Conservation (phyloP, 2,329 filamentous ascomycete genomes). For the Neofusicoccum parvum region DNA sequence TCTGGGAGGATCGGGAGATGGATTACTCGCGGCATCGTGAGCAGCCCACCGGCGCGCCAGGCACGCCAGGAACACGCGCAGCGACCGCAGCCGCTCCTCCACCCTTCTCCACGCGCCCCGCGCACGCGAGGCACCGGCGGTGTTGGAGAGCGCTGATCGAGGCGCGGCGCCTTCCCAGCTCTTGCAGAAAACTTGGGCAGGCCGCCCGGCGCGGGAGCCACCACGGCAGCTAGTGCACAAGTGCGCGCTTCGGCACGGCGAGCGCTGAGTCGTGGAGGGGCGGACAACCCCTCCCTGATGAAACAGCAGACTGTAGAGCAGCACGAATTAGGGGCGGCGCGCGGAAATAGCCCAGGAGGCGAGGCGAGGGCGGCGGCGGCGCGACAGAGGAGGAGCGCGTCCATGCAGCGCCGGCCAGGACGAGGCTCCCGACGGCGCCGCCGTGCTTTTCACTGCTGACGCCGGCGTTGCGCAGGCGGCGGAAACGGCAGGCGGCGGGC, state of each 20-base stretch:
- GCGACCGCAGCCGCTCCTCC: background rate
- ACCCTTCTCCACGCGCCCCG: slow-evolving; percentile 14
- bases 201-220: background rate
- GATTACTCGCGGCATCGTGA: slow-evolving; percentile 5
- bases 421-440: background rate
- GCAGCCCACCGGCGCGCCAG: background rate
- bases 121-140: slow-evolving; percentile 7
- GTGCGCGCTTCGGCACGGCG: background rate
- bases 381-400: background rate
- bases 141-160: slow-evolving; percentile 5
- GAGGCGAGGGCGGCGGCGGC: background rate
- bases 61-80: background rate
- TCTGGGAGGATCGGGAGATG: background rate
- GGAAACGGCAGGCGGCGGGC: background rate
- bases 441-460: background rate
- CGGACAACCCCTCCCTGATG: slow-evolving; percentile 2
- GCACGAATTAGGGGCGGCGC: slow-evolving; percentile 2
- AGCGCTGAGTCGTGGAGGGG: slow-evolving; percentile 7
- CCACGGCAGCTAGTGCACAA: background rate
- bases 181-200: background rate
- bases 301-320: slow-evolving; percentile 4
- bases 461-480: background rate
- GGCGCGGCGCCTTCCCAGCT: background rate
- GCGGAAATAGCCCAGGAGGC: background rate
- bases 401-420: too few species aligned